Percentiles rank a stretch among this genome's conserved stretches.
These are phyloP conservation scores for Wickerhamomyces sp. DNA, from an alignment of 1,139 yeast genomes.

Conservation along the genomic window DNA sequence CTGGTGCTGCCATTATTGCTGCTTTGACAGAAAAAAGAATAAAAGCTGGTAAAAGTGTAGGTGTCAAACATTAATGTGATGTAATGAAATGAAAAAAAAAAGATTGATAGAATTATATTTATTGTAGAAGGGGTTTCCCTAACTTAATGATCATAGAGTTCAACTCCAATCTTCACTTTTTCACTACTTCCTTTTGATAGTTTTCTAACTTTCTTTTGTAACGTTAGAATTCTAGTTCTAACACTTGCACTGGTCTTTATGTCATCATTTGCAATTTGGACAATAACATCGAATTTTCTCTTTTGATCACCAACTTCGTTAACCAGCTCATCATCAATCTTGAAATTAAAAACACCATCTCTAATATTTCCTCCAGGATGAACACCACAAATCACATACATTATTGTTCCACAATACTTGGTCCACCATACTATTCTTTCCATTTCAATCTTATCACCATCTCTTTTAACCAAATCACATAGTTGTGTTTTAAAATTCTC, in stretches of 20 bases:
- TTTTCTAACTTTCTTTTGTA: constrained; percentile 49
- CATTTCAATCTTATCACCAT: constrained; percentile 39
- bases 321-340: constrained; percentile 20
- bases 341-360: constrained; percentile 45
- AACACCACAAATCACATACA: constrained; percentile 70
- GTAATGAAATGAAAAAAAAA: background rate
- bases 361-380: constrained; percentile 71
- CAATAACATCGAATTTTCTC: constrained; percentile 38
- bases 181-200: constrained; percentile 41
- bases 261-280: constrained; percentile 45
- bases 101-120: background rate
- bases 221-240: constrained; percentile 45
- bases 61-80: constrained; percentile 33
- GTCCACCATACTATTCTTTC: constrained; percentile 59
- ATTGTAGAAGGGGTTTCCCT: no score
- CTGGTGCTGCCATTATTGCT: constrained; percentile 96
- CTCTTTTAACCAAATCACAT: constrained; percentile 33
- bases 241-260: constrained; percentile 52
- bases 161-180: constrained; percentile 35
- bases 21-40: constrained; percentile 85
- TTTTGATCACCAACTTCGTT: constrained; percentile 27
- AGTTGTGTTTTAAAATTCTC: constrained; percentile 41
- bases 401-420: constrained; percentile 56
- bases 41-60: constrained; percentile 68
- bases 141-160: constrained; percentile 26